These are phyloP conservation scores for Erodium moschatum DNA, from an alignment of 441 rosid genomes.

Conservation along the genomic window DNA sequence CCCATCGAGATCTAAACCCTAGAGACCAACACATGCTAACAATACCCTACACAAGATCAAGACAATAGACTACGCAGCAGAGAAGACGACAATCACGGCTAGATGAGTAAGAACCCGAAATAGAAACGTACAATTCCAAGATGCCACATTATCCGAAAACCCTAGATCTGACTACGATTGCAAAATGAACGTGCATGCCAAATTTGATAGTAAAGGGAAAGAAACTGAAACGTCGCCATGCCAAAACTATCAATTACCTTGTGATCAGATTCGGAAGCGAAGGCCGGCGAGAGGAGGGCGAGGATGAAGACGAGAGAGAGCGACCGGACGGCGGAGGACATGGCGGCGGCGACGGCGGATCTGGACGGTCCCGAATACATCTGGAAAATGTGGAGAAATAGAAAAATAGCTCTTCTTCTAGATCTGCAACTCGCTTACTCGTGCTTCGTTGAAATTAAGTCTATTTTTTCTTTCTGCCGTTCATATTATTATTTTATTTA, in stretches of 20 bases:
- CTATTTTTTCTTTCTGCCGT: too few relatives aligned
- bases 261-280: constrained; percentile 93
- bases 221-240: background rate
- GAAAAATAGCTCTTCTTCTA: background rate
- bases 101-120: background rate
- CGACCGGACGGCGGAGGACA: constrained; percentile 36
- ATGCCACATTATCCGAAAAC: background rate
- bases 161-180: background rate
- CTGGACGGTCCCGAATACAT: constrained; percentile 19
- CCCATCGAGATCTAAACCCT: constrained; percentile 18
- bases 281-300: constrained; percentile 30
- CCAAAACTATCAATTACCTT: constrained; percentile 37
- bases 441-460: too few relatives aligned
- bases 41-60: background rate
- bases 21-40: background rate
- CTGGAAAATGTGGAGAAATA: background rate
- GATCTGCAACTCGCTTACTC: background rate
- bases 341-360: constrained; percentile 33
- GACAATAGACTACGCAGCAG: background rate
- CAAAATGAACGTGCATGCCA: background rate
- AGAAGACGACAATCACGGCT: background rate
- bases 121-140: background rate
- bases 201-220: background rate
- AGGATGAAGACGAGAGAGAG: constrained; percentile 18
- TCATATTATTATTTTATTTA: too few relatives aligned